Conservation (phyloP, 441 rosid genomes). For the Pelargonium cotyledonis region DNA sequence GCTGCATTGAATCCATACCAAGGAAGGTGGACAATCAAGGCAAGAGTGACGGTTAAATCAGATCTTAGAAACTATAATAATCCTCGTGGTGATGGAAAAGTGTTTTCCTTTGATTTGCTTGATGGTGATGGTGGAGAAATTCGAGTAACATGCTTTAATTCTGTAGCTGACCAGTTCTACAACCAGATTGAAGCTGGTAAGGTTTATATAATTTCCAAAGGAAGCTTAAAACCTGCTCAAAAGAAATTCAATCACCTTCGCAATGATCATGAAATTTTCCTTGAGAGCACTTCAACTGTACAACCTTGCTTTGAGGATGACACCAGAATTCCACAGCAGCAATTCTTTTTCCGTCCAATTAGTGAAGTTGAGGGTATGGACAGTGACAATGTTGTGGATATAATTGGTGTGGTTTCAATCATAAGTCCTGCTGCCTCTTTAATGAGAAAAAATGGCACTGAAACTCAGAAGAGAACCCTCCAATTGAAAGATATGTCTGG, state of each 20-base stretch:
- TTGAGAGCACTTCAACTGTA: constrained; percentile 49
- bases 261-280: constrained; percentile 61
- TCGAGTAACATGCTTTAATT: constrained; percentile 75
- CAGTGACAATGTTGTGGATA: constrained; percentile 44
- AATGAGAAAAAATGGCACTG: constrained; percentile 66
- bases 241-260: constrained; percentile 72
- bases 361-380: constrained; percentile 65
- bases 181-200: constrained; percentile 65
- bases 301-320: constrained; percentile 72
- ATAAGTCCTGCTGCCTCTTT: constrained; percentile 48
- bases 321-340: constrained; percentile 52
- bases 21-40: constrained; percentile 83
- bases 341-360: constrained; percentile 58
- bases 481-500: constrained; percentile 80
- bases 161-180: constrained; percentile 71
- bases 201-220: constrained; percentile 47
- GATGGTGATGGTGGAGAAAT: constrained; percentile 87
- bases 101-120: constrained; percentile 81
- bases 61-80: constrained; percentile 64
- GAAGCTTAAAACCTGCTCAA: constrained; percentile 61
- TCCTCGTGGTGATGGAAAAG: constrained; percentile 75
- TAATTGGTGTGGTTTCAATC: constrained; percentile 60
- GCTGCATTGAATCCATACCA: constrained; percentile 76
- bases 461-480: constrained; percentile 65
- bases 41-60: constrained; percentile 70